phyloP scores from a whole-genome alignment of 768 basidiomycete species.

The Mycena indigotica region DNA sequence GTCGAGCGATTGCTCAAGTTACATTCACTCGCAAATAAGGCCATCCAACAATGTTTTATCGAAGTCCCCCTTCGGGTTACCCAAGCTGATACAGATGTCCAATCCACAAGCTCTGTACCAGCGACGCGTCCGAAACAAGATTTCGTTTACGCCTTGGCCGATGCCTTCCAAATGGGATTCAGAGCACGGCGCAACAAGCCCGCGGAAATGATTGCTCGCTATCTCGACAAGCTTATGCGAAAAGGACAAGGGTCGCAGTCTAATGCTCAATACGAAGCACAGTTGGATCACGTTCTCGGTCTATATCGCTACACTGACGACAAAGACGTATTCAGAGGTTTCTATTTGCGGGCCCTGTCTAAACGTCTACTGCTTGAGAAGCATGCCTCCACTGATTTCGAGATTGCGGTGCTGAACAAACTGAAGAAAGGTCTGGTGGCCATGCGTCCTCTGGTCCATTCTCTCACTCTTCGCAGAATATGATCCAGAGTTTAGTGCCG shows the following conservation, averaged over 20 bases:
- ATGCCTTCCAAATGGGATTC: constrained; percentile 77
- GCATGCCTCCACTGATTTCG: constrained; percentile 86
- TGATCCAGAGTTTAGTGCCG: constrained; percentile 93
- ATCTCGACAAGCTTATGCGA: constrained; percentile 85
- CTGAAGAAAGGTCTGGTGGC: constrained; percentile 69
- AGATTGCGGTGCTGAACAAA: constrained; percentile 81
- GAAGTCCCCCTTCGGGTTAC: constrained; percentile 34
- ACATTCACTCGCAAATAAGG: constrained; percentile 57
- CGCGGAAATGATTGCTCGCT: constrained; percentile 91
- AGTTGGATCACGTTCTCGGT: constrained; percentile 66
- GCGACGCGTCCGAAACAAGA: constrained; percentile 48
- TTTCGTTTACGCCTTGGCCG: constrained; percentile 67
- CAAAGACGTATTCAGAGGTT: constrained; percentile 91
- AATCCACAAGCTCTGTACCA: constrained; percentile 36
- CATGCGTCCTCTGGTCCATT: neutral
- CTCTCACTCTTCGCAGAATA: constrained; percentile 57
- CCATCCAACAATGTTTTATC: constrained; percentile 55
- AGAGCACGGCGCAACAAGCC: constrained; percentile 78
- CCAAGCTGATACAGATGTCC: constrained; percentile 17
- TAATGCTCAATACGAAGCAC: constrained; percentile 62
- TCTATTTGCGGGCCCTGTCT: constrained; percentile 87
- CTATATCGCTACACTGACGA: constrained; percentile 89
- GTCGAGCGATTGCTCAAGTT: constrained; percentile 70
- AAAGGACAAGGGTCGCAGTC: constrained; percentile 74
- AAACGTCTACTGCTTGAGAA: constrained; percentile 83